Percentiles rank a stretch among this genome's conserved stretches.
Conservation (phyloP, 805 yeast species). For the Trichomonascus vanleenenianus region DNA sequence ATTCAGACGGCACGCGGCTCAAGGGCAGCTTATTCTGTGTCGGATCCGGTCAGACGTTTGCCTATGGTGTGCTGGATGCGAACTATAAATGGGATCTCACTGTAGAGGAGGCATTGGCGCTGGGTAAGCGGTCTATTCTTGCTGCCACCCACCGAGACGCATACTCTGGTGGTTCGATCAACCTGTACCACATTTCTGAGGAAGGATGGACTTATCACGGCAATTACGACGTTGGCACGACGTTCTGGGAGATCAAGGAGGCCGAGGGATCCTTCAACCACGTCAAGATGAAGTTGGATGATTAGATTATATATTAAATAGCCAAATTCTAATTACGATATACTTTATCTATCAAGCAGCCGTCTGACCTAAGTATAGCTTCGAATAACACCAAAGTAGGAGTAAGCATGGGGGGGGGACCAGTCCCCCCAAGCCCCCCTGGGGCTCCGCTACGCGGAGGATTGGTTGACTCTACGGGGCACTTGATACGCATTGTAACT, state of each 20-base stretch:
- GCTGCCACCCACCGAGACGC: slow-evolving; percentile 99
- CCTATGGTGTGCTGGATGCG: slow-evolving; percentile 94
- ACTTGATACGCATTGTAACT: no score
- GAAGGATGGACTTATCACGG: slow-evolving; percentile 95
- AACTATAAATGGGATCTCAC: slow-evolving; percentile 86
- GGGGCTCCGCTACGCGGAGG: no score
- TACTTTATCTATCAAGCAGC: background rate
- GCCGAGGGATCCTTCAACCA: slow-evolving; percentile 85
- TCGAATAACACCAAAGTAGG: no score
- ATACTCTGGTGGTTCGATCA: slow-evolving; percentile 93
- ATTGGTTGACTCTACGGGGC: no score
- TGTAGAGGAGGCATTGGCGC: slow-evolving; percentile 86
- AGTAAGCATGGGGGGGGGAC: no score
- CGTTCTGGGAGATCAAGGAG: slow-evolving; percentile 87
- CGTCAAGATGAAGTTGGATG: slow-evolving; percentile 40
- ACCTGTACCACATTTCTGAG: slow-evolving; percentile 87
- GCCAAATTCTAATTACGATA: background rate
- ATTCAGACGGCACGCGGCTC: slow-evolving; percentile 92
- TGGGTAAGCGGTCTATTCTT: slow-evolving; percentile 90
- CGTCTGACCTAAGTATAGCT: no score
- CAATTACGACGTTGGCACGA: slow-evolving; percentile 82
- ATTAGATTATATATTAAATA: slow-evolving; percentile 3
- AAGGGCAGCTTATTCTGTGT: slow-evolving; percentile 95
- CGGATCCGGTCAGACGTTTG: slow-evolving; percentile 98
- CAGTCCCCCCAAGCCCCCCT: no score